Conservation (phyloP, 2,329 filamentous ascomycete genomes). For the Bipolaris cookei region DNA sequence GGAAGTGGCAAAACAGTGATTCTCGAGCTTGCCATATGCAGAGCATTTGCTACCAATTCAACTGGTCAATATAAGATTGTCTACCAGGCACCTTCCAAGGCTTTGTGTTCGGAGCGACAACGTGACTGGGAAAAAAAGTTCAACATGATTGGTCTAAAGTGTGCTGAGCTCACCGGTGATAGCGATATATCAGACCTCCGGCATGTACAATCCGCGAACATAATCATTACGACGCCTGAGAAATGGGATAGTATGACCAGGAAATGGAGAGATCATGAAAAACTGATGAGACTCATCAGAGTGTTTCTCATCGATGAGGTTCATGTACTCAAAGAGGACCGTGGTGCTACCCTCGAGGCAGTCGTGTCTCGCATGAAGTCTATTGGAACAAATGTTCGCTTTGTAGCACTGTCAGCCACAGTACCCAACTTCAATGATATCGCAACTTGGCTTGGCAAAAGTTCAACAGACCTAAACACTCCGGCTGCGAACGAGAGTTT, state of each 20-base stretch:
- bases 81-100: slow-evolving; percentile 85
- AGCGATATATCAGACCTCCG: slow-evolving; percentile 71
- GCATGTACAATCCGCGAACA: slow-evolving; percentile 74
- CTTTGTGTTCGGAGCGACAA: slow-evolving; percentile 76
- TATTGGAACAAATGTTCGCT: slow-evolving; percentile 74
- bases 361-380: slow-evolving; percentile 89
- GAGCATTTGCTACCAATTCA: slow-evolving; percentile 63
- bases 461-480: slow-evolving; percentile 63
- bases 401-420: slow-evolving; percentile 82
- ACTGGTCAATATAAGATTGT: slow-evolving; percentile 76
- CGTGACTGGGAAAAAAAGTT: slow-evolving; percentile 82
- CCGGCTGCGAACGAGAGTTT: slow-evolving; percentile 74
- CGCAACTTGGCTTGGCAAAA: slow-evolving; percentile 77
- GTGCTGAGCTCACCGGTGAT: slow-evolving; percentile 82
- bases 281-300: slow-evolving; percentile 75
- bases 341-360: slow-evolving; percentile 80
- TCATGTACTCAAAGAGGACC: slow-evolving; percentile 79
- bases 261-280: slow-evolving; percentile 82
- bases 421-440: slow-evolving; percentile 84
- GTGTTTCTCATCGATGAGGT: slow-evolving; percentile 88
- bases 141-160: slow-evolving; percentile 67
- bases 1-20: slow-evolving; percentile 85
- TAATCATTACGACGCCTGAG: slow-evolving; percentile 87
- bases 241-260: slow-evolving; percentile 91
- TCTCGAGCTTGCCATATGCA: slow-evolving; percentile 82